A percentile compares a stretch with the other conserved stretches of the same genome.
These are phyloP conservation scores for Colletotrichum limetticola DNA, from an alignment of 2,329 filamentous ascomycete species.

Conservation along the genomic window DNA sequence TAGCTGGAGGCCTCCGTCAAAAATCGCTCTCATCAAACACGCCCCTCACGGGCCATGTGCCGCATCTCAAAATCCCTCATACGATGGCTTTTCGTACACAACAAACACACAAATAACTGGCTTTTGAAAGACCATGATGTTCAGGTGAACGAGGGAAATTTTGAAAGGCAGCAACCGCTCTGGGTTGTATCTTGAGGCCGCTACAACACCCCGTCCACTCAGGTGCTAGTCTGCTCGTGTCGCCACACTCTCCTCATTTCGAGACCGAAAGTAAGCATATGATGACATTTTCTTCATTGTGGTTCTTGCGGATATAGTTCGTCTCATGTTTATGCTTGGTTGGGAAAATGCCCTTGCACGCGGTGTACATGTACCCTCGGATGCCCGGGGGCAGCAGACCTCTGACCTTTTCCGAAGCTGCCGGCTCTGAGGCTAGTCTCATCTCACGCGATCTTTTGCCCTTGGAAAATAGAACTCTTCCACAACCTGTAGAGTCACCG, in stretches of 20 bases:
- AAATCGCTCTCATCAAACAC: neutral
- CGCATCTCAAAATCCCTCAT: neutral
- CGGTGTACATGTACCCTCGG: neutral
- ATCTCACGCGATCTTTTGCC: neutral
- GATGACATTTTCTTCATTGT: neutral
- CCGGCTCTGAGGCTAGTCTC: neutral
- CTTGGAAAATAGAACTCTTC: neutral
- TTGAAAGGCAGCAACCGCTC: too few species aligned
- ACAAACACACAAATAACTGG: too few species aligned
- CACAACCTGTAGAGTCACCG: neutral
- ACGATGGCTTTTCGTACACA: neutral
- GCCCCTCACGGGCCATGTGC: neutral
- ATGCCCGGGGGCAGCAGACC: neutral
- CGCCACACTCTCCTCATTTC: neutral
- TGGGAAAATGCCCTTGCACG: neutral
- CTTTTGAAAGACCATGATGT: too few species aligned
- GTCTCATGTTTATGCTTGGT: neutral
- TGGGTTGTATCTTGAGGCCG: neutral
- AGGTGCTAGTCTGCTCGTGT: neutral
- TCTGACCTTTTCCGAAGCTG: conserved; percentile 1
- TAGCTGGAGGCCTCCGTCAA: neutral
- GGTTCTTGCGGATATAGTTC: neutral
- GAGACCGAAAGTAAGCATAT: neutral
- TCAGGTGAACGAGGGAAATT: too few species aligned
- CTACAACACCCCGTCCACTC: neutral